Evolutionary conservation across 2,329 filamentous ascomycete species (phyloP).

Genomic region (Colletotrichum destructivum): DNA sequence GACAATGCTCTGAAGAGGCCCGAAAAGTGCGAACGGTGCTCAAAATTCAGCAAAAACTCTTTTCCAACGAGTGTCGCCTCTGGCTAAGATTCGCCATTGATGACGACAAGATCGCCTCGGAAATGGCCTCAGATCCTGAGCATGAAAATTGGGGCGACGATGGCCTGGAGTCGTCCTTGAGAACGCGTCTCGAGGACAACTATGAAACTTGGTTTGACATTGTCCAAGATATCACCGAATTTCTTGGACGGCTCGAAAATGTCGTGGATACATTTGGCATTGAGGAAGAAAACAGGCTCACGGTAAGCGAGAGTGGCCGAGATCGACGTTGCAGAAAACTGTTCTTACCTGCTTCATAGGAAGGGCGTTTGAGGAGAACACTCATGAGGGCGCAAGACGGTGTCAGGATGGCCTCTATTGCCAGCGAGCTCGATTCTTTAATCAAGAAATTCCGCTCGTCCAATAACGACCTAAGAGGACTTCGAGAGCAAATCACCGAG

Average conservation of each 20-base stretch:
- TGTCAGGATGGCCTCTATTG: neutral
- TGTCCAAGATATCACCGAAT: neutral
- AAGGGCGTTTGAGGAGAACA: conserved; percentile 7
- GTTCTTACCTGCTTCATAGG: neutral
- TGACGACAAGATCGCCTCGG: conserved; percentile 1
- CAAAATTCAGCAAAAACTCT: conserved; percentile 20
- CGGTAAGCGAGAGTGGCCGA: too few species aligned
- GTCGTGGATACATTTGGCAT: too few species aligned
- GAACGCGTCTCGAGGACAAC: conserved; percentile 9
- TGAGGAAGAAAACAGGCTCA: too few species aligned
- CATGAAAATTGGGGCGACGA: conserved; percentile 6
- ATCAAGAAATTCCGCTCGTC: conserved; percentile 12
- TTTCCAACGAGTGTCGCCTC: conserved; percentile 29
- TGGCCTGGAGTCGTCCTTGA: neutral
- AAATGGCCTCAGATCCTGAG: neutral
- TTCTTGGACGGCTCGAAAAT: neutral
- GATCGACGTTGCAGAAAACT: neutral
- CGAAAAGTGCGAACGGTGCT: conserved; percentile 4
- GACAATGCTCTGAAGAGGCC: conserved; percentile 25
- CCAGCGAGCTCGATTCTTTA: neutral
- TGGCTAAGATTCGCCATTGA: conserved; percentile 16
- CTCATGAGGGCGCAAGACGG: conserved; percentile 15
- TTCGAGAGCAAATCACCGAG: conserved; percentile 25
- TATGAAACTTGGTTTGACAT: conserved; percentile 14
- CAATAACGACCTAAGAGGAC: conserved; percentile 15